Percentiles rank a stretch among this genome's conserved stretches.
These are phyloP conservation scores for Microcos paniculata DNA, from an alignment of 345 rosid genomes.

Conservation along the genomic window DNA sequence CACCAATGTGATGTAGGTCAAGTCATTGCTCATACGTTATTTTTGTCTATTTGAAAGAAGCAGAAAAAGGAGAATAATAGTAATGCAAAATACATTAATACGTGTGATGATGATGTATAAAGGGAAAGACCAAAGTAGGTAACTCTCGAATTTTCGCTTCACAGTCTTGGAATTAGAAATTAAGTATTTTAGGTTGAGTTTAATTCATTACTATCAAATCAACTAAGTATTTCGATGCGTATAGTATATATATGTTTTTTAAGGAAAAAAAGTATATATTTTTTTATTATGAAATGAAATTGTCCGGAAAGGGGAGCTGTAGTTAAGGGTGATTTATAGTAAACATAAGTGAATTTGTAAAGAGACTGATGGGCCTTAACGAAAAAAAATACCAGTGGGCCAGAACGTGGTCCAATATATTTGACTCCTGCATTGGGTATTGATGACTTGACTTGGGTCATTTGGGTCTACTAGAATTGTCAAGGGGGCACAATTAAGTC, in stretches of 20 bases:
- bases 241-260: no score
- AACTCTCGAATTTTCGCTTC: slow-evolving; percentile 11
- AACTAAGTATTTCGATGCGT: neutral
- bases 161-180: neutral
- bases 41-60: neutral
- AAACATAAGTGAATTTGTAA: no score
- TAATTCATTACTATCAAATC: no score
- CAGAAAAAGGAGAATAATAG: neutral
- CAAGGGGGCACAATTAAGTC: no score
- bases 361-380: neutral
- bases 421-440: no score
- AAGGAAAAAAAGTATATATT: no score
- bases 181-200: neutral
- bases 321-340: no score
- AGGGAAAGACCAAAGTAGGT: neutral
- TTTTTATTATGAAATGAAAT: neutral
- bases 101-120: no score
- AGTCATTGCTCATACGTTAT: neutral
- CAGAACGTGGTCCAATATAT: neutral
- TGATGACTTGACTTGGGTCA: neutral
- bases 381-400: no score
- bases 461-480: no score
- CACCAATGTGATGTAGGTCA: neutral
- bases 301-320: neutral
- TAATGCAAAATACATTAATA: neutral